These are phyloP conservation scores for Tilletiopsis washingtonensis DNA, from an alignment of 1,284 basidiomycete genomes.

Conservation along the genomic window DNA sequence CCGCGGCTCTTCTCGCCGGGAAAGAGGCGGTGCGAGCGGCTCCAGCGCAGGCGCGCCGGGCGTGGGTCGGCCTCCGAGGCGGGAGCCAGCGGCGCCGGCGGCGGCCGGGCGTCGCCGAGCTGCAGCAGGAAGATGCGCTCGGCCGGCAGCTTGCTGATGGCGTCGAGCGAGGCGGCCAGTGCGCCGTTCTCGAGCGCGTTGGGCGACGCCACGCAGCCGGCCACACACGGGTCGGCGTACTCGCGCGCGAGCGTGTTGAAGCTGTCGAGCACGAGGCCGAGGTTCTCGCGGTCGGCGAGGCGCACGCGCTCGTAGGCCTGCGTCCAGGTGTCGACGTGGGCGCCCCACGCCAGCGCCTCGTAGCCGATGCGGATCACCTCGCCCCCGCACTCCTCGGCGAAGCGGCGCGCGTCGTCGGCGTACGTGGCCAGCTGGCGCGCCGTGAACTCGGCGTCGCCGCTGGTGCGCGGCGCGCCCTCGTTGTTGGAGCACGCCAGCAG, in stretches of 20 bases:
- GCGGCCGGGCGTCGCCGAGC: constrained; percentile 45
- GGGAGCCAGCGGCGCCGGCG: constrained; percentile 22
- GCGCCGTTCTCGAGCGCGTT: constrained; percentile 8
- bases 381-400: constrained; percentile 4
- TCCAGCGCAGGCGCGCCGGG: constrained; percentile 47
- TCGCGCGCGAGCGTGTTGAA: constrained; percentile 49
- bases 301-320: constrained; percentile 45
- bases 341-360: constrained; percentile 38
- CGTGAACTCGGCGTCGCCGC: constrained; percentile 24
- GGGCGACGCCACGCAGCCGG: constrained; percentile 13
- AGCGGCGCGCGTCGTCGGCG: constrained; percentile 17
- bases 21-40: constrained; percentile 45
- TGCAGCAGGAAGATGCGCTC: constrained; percentile 48
- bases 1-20: constrained; percentile 44
- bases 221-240: constrained; percentile 39
- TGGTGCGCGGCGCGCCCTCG: constrained; percentile 27
- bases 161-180: constrained; percentile 13
- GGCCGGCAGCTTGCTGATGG: constrained; percentile 7
- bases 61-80: constrained; percentile 38
- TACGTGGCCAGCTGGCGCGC: constrained; percentile 35
- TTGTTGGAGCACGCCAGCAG: constrained; percentile 36
- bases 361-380: constrained; percentile 30
- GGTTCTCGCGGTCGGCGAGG: constrained; percentile 34
- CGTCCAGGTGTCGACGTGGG: constrained; percentile 39
- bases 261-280: constrained; percentile 48